Percentiles rank a stretch among this genome's conserved stretches.
Conservation (phyloP, 345 rosid genomes). For the Murraya paniculata region DNA sequence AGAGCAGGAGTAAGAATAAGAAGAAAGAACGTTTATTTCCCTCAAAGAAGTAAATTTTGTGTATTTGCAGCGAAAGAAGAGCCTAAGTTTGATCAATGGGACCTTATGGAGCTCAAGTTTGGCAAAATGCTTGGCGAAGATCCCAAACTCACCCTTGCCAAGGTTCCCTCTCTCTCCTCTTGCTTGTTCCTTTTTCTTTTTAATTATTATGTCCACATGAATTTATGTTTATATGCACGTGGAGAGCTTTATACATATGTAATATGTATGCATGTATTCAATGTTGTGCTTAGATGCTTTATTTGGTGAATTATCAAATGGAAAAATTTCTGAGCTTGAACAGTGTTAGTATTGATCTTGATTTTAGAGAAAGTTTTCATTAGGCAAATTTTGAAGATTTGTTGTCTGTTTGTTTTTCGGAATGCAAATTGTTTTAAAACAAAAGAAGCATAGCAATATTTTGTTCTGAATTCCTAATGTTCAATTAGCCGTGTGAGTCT, state of each 20-base stretch:
- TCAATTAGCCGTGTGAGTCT: neutral
- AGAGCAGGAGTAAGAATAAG: constrained; percentile 17
- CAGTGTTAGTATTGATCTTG: neutral
- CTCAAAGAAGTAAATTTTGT: constrained; percentile 30
- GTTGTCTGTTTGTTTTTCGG: neutral
- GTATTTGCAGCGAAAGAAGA: constrained; percentile 64
- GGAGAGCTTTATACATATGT: neutral
- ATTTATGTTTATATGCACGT: neutral
- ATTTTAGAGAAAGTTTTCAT: neutral
- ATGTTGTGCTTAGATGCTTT: neutral
- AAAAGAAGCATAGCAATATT: neutral
- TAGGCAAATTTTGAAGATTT: neutral
- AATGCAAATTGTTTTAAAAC: neutral
- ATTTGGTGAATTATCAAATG: neutral
- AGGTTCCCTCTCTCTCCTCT: constrained; percentile 42
- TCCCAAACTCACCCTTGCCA: constrained; percentile 89
- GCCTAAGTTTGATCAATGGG: constrained; percentile 60
- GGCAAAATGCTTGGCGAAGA: constrained; percentile 87
- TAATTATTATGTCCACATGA: neutral
- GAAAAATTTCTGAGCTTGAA: neutral
- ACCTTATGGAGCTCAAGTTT: constrained; percentile 90
- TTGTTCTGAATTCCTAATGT: neutral
- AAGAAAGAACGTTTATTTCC: constrained; percentile 15
- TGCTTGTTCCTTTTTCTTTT: neutral
- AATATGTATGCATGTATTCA: neutral